Conservation (phyloP, 371 early-diverging fungal genomes). For the Mucor irregularis region DNA sequence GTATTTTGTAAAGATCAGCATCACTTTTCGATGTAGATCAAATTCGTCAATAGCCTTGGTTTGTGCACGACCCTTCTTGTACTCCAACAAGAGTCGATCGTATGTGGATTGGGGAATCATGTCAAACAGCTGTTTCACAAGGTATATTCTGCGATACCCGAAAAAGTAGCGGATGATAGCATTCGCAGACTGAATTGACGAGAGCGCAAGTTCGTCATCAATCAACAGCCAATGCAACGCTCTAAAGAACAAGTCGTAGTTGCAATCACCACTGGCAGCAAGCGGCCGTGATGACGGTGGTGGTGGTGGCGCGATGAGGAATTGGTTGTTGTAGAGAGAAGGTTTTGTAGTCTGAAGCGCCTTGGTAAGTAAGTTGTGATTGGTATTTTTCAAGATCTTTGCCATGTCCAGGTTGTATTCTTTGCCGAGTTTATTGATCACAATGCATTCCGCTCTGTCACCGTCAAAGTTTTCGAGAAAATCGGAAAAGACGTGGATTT, state of each 20-base stretch:
- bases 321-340: neutral
- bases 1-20: neutral
- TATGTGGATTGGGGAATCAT: neutral
- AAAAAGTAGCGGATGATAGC: slow-evolving; percentile 5
- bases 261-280: neutral
- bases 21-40: slow-evolving; percentile 2
- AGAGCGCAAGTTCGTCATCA: neutral
- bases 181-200: slow-evolving; percentile 10
- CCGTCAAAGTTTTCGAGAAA: slow-evolving; percentile 28
- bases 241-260: neutral
- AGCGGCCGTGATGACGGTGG: too few species aligned
- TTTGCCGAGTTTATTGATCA: slow-evolving; percentile 23
- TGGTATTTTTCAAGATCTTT: slow-evolving; percentile 3
- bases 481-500: slow-evolving; percentile 18
- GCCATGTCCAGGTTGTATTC: slow-evolving; percentile 16
- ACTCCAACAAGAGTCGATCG: neutral
- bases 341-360: neutral
- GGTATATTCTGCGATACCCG: slow-evolving; percentile 1
- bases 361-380: slow-evolving; percentile 7
- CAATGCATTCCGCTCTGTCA: slow-evolving; percentile 20
- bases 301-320: neutral
- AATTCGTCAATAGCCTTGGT: neutral
- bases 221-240: slow-evolving; percentile 8
- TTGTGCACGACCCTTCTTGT: neutral
- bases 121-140: neutral